A percentile compares a stretch with the other conserved stretches of the same genome.
phyloP scores from a whole-genome alignment of 108 stramenopile genomes.

The Pseudonitzschia pungens region DNA sequence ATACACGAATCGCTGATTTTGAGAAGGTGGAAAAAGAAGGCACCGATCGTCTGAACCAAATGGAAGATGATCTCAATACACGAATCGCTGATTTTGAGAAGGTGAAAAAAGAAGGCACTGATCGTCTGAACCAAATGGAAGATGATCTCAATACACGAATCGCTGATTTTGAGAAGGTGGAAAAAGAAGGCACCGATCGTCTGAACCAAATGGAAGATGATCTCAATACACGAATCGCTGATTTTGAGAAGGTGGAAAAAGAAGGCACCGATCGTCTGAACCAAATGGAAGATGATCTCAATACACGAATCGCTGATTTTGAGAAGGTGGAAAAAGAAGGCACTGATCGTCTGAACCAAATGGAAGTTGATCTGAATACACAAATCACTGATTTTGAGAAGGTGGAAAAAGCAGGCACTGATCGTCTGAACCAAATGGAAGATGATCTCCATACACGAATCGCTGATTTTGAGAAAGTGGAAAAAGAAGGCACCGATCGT shows the following conservation, averaged over 20 bases:
- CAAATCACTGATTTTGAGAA: constrained; percentile 13
- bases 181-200: neutral
- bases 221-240: neutral
- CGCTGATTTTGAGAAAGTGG: neutral
- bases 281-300: too few relatives aligned
- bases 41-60: neutral
- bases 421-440: neutral
- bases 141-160: neutral
- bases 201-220: neutral
- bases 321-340: neutral
- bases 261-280: neutral
- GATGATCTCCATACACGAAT: neutral
- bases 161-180: neutral
- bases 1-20: neutral
- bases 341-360: neutral
- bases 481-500: neutral
- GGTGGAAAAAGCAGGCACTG: neutral
- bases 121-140: neutral
- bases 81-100: neutral
- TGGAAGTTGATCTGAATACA: neutral
- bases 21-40: neutral
- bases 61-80: neutral
- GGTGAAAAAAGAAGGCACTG: neutral
- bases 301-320: neutral
- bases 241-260: constrained; percentile 3